Conservation (phyloP, 2,329 filamentous ascomycete genomes). For the Ambrosiella xylebori region DNA sequence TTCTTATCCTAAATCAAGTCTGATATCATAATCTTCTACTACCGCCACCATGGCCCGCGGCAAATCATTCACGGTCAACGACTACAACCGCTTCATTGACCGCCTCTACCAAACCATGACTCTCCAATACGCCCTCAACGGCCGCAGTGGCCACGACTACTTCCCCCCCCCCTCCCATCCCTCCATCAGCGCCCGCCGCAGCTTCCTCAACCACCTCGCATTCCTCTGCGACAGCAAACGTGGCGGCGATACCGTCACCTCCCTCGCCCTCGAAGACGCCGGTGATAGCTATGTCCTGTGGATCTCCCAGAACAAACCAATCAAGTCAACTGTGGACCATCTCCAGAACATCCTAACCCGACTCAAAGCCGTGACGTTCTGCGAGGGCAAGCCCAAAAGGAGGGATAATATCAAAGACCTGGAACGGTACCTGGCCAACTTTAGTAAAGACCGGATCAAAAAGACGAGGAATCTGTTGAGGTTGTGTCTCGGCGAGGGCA, state of each 20-base stretch:
- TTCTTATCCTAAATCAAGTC: too few species aligned
- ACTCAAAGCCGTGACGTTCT: background rate
- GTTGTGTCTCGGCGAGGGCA: too few species aligned
- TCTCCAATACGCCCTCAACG: background rate
- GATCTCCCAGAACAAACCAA: slow-evolving; percentile 25
- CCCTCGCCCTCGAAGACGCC: slow-evolving; percentile 25
- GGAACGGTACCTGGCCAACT: background rate
- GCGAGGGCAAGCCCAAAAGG: background rate
- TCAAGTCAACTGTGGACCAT: background rate
- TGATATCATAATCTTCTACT: too few species aligned
- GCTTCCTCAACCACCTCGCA: slow-evolving; percentile 17
- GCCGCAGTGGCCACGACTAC: background rate
- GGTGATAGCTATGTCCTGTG: slow-evolving; percentile 23
- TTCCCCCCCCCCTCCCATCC: background rate
- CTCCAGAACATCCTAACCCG: background rate
- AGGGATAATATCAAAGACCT: background rate
- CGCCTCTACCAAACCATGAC: slow-evolving; percentile 6
- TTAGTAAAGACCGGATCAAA: too few species aligned
- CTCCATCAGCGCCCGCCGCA: background rate
- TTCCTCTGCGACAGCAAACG: slow-evolving; percentile 30
- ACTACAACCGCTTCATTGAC: background rate
- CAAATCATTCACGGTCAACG: background rate
- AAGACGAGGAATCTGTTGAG: too few species aligned
- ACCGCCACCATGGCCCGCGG: background rate
- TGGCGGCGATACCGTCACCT: slow-evolving; percentile 28